phyloP scores from a whole-genome alignment of 371 early-diverging fungal genomes.

The Smittium culicis region DNA sequence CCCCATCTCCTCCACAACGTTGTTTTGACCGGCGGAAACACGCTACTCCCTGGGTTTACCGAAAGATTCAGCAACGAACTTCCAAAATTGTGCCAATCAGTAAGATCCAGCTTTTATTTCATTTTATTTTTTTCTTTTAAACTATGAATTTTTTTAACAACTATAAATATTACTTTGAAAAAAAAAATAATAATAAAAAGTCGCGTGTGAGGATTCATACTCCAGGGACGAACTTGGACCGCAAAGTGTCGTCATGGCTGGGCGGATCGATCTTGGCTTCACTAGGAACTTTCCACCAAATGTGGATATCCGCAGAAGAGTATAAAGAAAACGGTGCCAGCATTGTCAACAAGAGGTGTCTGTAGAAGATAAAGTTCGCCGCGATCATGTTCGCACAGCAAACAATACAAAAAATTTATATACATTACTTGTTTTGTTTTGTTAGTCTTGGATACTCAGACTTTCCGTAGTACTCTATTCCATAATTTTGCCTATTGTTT shows the following conservation, averaged over 20 bases:
- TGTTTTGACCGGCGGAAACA: slow-evolving; percentile 80
- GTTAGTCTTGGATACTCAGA: no score
- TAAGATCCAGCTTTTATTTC: no score
- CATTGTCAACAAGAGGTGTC: slow-evolving; percentile 77
- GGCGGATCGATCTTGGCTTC: slow-evolving; percentile 94
- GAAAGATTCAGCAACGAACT: slow-evolving; percentile 38
- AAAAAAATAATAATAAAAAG: slow-evolving; percentile 27
- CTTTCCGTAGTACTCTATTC: no score
- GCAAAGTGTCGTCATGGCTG: slow-evolving; percentile 84
- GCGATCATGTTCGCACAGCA: neutral
- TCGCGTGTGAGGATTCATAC: slow-evolving; percentile 66
- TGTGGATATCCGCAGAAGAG: slow-evolving; percentile 90
- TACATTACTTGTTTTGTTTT: no score
- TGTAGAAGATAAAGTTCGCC: slow-evolving; percentile 23
- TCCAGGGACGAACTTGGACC: slow-evolving; percentile 59
- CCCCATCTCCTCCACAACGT: slow-evolving; percentile 63
- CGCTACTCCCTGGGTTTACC: slow-evolving; percentile 69
- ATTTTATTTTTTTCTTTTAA: neutral
- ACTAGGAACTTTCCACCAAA: slow-evolving; percentile 87
- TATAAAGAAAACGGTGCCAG: slow-evolving; percentile 78
- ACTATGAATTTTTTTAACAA: no score
- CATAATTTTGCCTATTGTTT: no score
- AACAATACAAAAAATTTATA: no score
- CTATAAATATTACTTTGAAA: slow-evolving; percentile 6
- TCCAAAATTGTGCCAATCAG: neutral